Percentiles rank a stretch among this genome's conserved stretches.
These are phyloP conservation scores for Xerocomellus chrysenteron DNA, from an alignment of 768 basidiomycete genomes.

Conservation along the genomic window DNA sequence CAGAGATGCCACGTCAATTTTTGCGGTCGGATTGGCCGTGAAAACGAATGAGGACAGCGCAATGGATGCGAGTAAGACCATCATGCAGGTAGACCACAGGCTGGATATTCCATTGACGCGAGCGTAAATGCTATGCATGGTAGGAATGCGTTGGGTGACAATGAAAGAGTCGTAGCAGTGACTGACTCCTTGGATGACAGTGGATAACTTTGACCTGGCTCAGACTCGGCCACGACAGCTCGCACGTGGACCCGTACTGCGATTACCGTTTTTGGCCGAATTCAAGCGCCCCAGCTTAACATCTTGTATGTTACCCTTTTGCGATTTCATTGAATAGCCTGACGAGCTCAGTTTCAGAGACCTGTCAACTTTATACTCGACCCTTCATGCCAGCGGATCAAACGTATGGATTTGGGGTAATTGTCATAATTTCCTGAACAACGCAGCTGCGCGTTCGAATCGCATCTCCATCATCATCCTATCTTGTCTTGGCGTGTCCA, in stretches of 20 bases:
- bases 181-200: too few relatives aligned
- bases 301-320: not conserved
- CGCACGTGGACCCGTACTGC: conserved; percentile 4
- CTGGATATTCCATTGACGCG: conserved; percentile 75
- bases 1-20: conserved; percentile 57
- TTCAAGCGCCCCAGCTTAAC: not conserved
- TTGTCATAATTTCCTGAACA: conserved; percentile 3
- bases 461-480: conserved; percentile 7
- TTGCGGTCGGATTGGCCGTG: conserved; percentile 54
- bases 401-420: conserved; percentile 2
- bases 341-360: conserved; percentile 8
- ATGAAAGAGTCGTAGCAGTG: not conserved
- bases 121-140: conserved; percentile 70
- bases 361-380: conserved; percentile 3
- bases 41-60: conserved; percentile 73
- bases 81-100: conserved; percentile 70
- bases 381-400: conserved; percentile 11
- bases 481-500: conserved; percentile 1
- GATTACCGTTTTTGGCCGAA: conserved; percentile 11
- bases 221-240: not conserved
- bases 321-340: not conserved
- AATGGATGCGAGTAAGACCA: conserved; percentile 67
- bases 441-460: not conserved
- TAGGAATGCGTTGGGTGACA: not conserved
- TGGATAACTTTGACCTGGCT: not conserved